phyloP scores from a whole-genome alignment of 352 stramenopile genomes.

The Phytophthora cryptogea region DNA sequence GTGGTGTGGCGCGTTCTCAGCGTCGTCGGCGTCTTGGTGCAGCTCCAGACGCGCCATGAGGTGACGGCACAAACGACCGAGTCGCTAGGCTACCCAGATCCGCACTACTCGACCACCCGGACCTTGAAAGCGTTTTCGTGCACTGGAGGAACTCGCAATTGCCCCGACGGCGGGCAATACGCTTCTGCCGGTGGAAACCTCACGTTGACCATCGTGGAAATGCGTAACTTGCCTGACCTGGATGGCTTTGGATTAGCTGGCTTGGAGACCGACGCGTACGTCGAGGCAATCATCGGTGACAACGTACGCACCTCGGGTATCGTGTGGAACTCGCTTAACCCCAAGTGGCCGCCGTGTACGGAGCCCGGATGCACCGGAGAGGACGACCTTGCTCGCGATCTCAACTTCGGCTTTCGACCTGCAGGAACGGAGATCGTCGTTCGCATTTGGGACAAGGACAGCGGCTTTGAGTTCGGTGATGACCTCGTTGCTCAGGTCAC shows the following conservation, averaged over 20 bases:
- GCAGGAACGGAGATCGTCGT: slow-evolving; percentile 81
- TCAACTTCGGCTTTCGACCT: slow-evolving; percentile 87
- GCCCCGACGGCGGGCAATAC: slow-evolving; percentile 74
- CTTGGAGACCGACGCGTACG: slow-evolving; percentile 76
- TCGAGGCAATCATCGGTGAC: slow-evolving; percentile 75
- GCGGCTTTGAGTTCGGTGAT: slow-evolving; percentile 87
- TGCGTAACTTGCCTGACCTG: slow-evolving; percentile 84
- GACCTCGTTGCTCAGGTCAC: slow-evolving; percentile 78
- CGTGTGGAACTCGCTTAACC: slow-evolving; percentile 78
- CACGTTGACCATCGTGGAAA: slow-evolving; percentile 83
- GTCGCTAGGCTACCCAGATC: slow-evolving; percentile 67
- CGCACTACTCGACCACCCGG: slow-evolving; percentile 57
- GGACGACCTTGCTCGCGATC: slow-evolving; percentile 58
- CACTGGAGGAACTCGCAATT: slow-evolving; percentile 63
- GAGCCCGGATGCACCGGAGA: slow-evolving; percentile 46
- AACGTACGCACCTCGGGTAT: slow-evolving; percentile 63
- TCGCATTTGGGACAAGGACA: slow-evolving; percentile 77
- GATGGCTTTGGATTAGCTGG: slow-evolving; percentile 75
- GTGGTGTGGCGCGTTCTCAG: background rate
- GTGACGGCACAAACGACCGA: slow-evolving; percentile 53
- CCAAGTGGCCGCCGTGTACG: slow-evolving; percentile 67
- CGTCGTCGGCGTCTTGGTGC: slow-evolving; percentile 9
- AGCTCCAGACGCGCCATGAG: slow-evolving; percentile 1
- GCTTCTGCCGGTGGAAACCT: slow-evolving; percentile 84
- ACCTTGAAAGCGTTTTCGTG: slow-evolving; percentile 73